These are phyloP conservation scores for Quambalaria eucalypti DNA, from an alignment of 1,284 basidiomycete genomes.

Conservation along the genomic window DNA sequence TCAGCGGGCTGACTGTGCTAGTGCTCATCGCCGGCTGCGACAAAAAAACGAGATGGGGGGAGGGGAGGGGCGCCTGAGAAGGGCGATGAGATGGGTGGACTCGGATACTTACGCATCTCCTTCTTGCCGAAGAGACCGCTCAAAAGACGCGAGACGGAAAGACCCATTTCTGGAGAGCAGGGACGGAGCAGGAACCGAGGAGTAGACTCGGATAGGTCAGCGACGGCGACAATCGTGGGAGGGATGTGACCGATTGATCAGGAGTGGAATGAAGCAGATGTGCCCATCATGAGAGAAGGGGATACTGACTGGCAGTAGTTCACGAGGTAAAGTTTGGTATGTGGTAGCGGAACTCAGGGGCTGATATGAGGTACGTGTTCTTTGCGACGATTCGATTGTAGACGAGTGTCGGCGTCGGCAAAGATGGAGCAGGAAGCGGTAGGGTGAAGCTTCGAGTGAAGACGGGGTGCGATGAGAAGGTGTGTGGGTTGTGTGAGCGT, in stretches of 20 bases:
- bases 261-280: not conserved
- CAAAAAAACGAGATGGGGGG: too few relatives aligned
- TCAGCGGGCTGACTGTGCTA: too few relatives aligned
- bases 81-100: not conserved
- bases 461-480: not conserved
- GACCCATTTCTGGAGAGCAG: slow-evolving; percentile 29
- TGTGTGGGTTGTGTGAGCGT: not conserved
- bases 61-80: not conserved
- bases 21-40: too few relatives aligned
- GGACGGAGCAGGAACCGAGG: not conserved
- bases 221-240: not conserved
- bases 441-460: not conserved
- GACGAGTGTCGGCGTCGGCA: not conserved
- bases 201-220: not conserved
- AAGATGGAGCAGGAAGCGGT: not conserved
- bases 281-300: not conserved
- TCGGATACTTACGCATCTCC: slow-evolving; percentile 71
- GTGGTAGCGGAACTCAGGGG: not conserved
- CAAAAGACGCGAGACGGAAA: slow-evolving; percentile 60
- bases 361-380: not conserved
- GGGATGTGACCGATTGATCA: not conserved
- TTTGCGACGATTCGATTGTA: not conserved
- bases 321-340: not conserved
- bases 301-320: not conserved
- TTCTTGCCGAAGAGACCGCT: slow-evolving; percentile 91